Evolutionary conservation across 2,329 filamentous ascomycete genomes (phyloP).

Genomic region (Botrytis tulipae): DNA sequence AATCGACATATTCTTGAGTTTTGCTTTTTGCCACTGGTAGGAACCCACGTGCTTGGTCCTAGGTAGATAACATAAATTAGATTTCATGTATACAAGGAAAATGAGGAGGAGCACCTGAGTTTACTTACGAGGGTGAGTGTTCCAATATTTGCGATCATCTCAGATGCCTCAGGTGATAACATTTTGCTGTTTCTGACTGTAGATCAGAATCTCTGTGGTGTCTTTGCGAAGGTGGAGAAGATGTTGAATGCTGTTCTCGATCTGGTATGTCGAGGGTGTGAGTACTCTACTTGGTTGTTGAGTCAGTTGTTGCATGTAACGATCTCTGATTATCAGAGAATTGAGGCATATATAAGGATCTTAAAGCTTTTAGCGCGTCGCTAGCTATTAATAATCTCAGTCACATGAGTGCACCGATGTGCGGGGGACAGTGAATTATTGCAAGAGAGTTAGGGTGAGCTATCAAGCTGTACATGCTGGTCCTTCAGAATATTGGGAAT

Average conservation of each 20-base stretch:
- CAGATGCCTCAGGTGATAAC: no score
- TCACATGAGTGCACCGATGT: neutral
- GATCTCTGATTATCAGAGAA: neutral
- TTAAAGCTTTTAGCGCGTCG: neutral
- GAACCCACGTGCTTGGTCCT: neutral
- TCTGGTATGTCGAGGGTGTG: neutral
- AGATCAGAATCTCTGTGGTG: neutral
- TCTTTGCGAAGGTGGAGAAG: neutral
- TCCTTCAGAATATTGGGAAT: accelerated
- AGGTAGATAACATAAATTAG: neutral
- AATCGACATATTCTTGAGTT: neutral
- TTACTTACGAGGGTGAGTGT: neutral
- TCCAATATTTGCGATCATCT: neutral
- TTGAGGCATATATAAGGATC: neutral
- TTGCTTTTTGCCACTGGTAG: neutral
- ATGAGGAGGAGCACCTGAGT: neutral
- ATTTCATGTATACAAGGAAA: neutral
- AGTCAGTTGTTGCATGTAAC: neutral
- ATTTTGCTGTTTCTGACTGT: neutral
- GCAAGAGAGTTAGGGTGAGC: neutral
- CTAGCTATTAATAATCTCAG: neutral
- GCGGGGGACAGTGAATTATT: neutral
- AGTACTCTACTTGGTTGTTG: neutral
- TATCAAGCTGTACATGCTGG: neutral
- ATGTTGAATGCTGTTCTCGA: neutral